These are phyloP conservation scores for Pholiota adiposa DNA, from an alignment of 1,284 basidiomycete genomes.

Conservation along the genomic window DNA sequence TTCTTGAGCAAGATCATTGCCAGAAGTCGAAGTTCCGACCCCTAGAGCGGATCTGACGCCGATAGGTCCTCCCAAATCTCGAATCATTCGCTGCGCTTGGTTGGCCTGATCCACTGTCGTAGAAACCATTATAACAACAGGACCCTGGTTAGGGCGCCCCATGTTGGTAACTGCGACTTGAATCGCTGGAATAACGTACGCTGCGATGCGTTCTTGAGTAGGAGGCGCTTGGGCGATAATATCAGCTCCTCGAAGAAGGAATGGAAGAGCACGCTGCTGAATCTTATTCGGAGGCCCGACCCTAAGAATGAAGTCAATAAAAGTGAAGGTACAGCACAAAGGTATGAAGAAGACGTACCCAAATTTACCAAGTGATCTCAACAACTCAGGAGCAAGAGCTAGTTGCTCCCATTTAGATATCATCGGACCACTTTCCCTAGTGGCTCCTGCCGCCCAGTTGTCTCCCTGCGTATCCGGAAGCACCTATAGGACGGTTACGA, in stretches of 20 bases:
- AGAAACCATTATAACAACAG: constrained; percentile 91
- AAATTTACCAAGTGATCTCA: constrained; percentile 91
- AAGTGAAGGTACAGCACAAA: constrained; percentile 6
- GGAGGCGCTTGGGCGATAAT: constrained; percentile 99
- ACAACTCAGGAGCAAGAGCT: constrained; percentile 82
- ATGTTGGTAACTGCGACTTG: constrained; percentile 79
- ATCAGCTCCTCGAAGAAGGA: constrained; percentile 91
- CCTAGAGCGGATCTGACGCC: constrained; percentile 88
- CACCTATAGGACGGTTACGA: constrained; percentile 39
- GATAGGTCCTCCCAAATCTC: constrained; percentile 90
- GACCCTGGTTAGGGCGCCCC: constrained; percentile 67
- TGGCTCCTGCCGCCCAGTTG: constrained; percentile 53
- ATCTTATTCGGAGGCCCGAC: constrained; percentile 99
- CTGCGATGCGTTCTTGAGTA: constrained; percentile 97
- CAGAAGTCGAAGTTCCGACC: constrained; percentile 74
- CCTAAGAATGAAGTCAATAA: constrained; percentile 41
- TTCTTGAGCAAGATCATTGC: constrained; percentile 74
- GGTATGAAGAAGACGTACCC: constrained; percentile 61
- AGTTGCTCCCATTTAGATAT: constrained; percentile 98
- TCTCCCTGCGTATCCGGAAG: constrained; percentile 53
- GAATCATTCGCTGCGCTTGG: constrained; percentile 96
- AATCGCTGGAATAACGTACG: constrained; percentile 94
- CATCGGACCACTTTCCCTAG: constrained; percentile 80
- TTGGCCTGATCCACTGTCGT: constrained; percentile 99
- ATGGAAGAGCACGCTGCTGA: constrained; percentile 94